Percentiles rank a stretch among this genome's conserved stretches.
Evolutionary conservation across 192 early-diverging fungal genomes (phyloP).

Genomic region (Lunasporangiospora selenospora): DNA sequence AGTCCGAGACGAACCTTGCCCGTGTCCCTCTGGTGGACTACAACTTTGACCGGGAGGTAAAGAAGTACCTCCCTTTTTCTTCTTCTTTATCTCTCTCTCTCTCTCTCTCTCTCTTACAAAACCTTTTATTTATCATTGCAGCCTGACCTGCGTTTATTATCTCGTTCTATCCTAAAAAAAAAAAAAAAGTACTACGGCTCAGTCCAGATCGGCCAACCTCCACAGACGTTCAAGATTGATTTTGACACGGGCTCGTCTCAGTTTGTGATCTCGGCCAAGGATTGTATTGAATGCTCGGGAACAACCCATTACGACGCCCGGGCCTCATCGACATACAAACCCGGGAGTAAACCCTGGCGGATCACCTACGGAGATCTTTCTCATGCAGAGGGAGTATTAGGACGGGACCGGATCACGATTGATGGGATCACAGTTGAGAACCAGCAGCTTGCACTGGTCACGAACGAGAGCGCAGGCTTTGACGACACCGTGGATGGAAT

Average conservation of each 20-base stretch:
- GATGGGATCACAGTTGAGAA: slow-evolving; percentile 59
- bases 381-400: slow-evolving; percentile 43
- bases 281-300: slow-evolving; percentile 21
- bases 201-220: slow-evolving; percentile 69
- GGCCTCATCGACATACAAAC: slow-evolving; percentile 47
- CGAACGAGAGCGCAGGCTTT: slow-evolving; percentile 59
- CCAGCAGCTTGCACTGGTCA: slow-evolving; percentile 67
- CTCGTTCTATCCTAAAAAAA: too few species aligned
- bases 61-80: neutral
- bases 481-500: slow-evolving; percentile 68
- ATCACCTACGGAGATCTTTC: slow-evolving; percentile 73
- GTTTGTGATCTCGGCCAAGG: slow-evolving; percentile 33
- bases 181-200: slow-evolving; percentile 73
- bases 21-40: slow-evolving; percentile 16
- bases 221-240: slow-evolving; percentile 69
- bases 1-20: slow-evolving; percentile 7
- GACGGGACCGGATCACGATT: slow-evolving; percentile 58
- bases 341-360: slow-evolving; percentile 60
- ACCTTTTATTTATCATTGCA: too few species aligned
- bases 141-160: too few species aligned
- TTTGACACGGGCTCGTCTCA: slow-evolving; percentile 79
- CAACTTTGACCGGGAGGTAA: slow-evolving; percentile 31
- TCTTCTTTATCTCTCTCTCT: neutral
- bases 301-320: slow-evolving; percentile 46
- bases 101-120: neutral